Base-by-base conservation (phyloP, 805 yeast genomes). In the Barnettozyma botsteinii region DNA sequence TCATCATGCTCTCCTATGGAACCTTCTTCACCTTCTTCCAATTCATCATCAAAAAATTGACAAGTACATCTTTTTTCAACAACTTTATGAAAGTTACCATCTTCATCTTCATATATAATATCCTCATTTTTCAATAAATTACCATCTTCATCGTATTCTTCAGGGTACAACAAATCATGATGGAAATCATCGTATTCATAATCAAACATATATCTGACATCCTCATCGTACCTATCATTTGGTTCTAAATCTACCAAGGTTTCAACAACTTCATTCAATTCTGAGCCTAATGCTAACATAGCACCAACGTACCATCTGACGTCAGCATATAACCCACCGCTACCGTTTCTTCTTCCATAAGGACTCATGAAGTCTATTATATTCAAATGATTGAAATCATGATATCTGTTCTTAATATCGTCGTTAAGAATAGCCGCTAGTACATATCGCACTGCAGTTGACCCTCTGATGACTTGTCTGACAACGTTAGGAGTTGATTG, bases 201-300 rank as follows among this genome's bases (percentile, higher is more conserved):
- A 33, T 77, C 81, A 52, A 76, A 77, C 51, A 79, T 75, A 49
- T 79, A 79, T 40, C 70, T 61, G 21, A 72, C 72, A 59, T 81
- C 88, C 48, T 80, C 87, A 56, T 81, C 89, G 47, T 75, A 78
- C 39, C 75, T 64, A 55, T 81, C 89, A 40, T 77, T 77, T 12
- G 69, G 65, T 30, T 76, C 82, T 40, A 79, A 55, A 50, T 75
- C 78, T 12, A 72, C 66, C 42, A 78, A 56, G 11, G 79, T 60
- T 36, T 73, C 78, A 0, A 77, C 73, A 7, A 77, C 70, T 43
- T 73, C 78, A 14, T 66, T 65, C 23, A 70, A 44, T 19, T 67
- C 72, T 6, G 62, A 53, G 1, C 79, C 79, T 12, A 72, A 49
- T 1, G 77, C 72, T 17, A 72, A 56, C 56, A 79, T 62, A 2